Base-by-base conservation (phyloP, 176 grass and related monocot species). In the Raddia distichophylla region DNA sequence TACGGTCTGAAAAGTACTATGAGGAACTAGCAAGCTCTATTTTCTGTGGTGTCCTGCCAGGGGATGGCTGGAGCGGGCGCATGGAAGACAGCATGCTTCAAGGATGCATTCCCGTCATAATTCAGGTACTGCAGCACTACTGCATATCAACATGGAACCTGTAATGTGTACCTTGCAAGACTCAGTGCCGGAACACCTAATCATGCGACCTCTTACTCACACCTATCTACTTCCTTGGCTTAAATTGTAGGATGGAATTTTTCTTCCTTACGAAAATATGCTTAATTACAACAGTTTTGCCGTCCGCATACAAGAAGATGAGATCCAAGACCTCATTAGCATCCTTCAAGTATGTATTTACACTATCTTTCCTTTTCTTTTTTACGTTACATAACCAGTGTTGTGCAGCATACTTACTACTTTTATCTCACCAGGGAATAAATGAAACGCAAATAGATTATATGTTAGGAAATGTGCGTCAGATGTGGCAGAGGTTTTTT, bases 31-130 rank as follows among this genome's bases (percentile, higher is more conserved):
- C 93, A 85, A 93, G 57, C 75, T 95, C 96, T 60, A 57, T 98
- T 79, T 98, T 98, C 84, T 95, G 93, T 74, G 96, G 96, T 75
- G 93, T 98, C 45, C 69, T 98, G 58, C 96, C 96, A 16, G 96
- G 96, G 73, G 92, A 98, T 90, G 92, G 96, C 68, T 98, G 96
- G 96, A 98, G 96, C 69, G 96, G 96, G 59, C 88, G 96, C 64
- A 90, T 95, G 90, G 92, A 95, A 86, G 93, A 98, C 60, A 93
- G 96, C 83, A 93, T 98, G 73, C 81, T 90, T 70, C 93, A 93
- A 88, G 93, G 93, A 58, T 98, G 93, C 54, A 98, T 95, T 83
- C 93, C 96, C 82, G 93, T 95, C 52, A 95, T 98, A 88, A 98
- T 98, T 88, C 96, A 98, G 90, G 96, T 98, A 44, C 15, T 19